These are phyloP conservation scores for Scortechinia acanthostroma DNA, from an alignment of 2,329 filamentous ascomycete genomes.

Conservation along the genomic window DNA sequence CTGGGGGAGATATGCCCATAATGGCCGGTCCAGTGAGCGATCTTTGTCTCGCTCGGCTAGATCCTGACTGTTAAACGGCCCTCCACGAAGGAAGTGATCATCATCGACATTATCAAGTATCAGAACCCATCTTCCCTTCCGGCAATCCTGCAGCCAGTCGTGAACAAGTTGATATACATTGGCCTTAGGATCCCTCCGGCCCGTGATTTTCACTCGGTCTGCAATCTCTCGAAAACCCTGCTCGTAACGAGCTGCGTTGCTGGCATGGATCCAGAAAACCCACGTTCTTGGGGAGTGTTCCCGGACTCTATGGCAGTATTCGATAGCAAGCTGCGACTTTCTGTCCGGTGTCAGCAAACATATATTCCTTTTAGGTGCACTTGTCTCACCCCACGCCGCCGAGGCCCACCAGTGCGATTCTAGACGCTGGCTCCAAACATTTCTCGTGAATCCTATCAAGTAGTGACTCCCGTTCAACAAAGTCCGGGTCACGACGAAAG, in stretches of 20 bases:
- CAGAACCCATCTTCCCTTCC: constrained; percentile 10
- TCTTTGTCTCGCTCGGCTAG: not conserved
- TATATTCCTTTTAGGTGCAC: not conserved
- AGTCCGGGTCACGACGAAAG: constrained; percentile 15
- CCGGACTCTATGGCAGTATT: constrained; percentile 20
- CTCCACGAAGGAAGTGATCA: constrained; percentile 4
- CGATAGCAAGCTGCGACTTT: constrained; percentile 19
- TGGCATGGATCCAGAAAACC: constrained; percentile 27
- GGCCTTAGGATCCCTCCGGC: constrained; percentile 15
- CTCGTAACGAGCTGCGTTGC: constrained; percentile 19
- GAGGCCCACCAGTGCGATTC: constrained; percentile 7
- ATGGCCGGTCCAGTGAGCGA: not conserved
- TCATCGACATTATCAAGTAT: constrained; percentile 12
- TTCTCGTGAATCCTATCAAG: constrained; percentile 13
- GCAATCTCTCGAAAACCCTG: constrained; percentile 23
- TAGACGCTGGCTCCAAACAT: constrained; percentile 10
- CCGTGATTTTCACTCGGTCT: constrained; percentile 15
- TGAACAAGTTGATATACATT: constrained; percentile 20
- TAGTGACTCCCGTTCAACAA: constrained; percentile 13
- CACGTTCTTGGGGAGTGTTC: constrained; percentile 13
- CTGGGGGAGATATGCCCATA: constrained; percentile 7
- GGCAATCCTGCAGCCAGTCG: constrained; percentile 14
- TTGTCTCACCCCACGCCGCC: constrained; percentile 8
- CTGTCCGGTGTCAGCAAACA: constrained; percentile 7
- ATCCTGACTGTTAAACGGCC: no score